Conservation (phyloP, 768 basidiomycete genomes). For the Gelatoporia subvermispora region DNA sequence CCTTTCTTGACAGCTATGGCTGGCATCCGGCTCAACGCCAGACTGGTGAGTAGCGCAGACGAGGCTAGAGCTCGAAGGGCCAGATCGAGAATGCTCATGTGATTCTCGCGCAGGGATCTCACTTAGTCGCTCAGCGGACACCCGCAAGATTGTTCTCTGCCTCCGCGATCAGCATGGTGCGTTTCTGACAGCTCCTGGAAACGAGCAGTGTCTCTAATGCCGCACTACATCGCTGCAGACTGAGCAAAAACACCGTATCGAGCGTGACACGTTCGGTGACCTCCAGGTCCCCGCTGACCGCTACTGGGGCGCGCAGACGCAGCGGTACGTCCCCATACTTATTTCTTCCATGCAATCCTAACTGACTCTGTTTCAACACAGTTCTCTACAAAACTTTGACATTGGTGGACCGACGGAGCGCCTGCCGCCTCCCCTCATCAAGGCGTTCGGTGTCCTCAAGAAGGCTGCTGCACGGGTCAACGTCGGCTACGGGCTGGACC, state of each 20-base stretch:
- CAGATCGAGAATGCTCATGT: slow-evolving; percentile 23
- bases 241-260: slow-evolving; percentile 60
- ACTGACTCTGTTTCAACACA: slow-evolving; percentile 23
- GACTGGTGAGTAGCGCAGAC: slow-evolving; percentile 9
- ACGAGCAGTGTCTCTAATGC: background rate
- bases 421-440: slow-evolving; percentile 91
- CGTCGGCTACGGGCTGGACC: slow-evolving; percentile 83
- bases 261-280: slow-evolving; percentile 95
- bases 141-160: slow-evolving; percentile 24
- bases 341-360: background rate
- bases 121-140: slow-evolving; percentile 12
- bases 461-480: slow-evolving; percentile 95
- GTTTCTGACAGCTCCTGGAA: background rate
- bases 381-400: slow-evolving; percentile 96
- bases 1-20: slow-evolving; percentile 19
- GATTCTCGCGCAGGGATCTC: slow-evolving; percentile 16
- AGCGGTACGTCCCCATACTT: slow-evolving; percentile 51
- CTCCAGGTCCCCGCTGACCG: slow-evolving; percentile 81
- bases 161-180: slow-evolving; percentile 33
- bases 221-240: slow-evolving; percentile 24
- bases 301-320: slow-evolving; percentile 99
- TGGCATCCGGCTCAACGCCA: slow-evolving; percentile 22
- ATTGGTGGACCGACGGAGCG: slow-evolving; percentile 94
- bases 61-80: background rate
- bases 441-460: slow-evolving; percentile 96